Percentiles rank a stretch among this genome's conserved stretches.
phyloP scores from a whole-genome alignment of 306 rosid species.

The Vicia villosa region DNA sequence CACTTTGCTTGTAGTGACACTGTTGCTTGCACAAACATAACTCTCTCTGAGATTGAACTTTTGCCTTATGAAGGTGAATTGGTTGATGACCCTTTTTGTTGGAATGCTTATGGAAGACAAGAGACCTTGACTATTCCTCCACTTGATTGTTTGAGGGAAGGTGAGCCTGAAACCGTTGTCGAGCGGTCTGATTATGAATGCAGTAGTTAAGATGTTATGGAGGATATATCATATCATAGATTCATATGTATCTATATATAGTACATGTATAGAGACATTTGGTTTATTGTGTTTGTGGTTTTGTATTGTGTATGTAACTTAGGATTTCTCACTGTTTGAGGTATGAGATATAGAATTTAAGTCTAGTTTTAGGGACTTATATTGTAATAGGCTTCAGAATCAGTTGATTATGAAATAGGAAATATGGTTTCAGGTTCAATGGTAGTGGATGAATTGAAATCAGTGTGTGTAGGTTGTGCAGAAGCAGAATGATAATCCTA shows the following conservation, averaged over 20 bases:
- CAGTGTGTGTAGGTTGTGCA: too few relatives aligned
- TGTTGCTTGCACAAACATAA: constrained; percentile 82
- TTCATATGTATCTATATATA: not conserved
- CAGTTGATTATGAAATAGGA: not conserved
- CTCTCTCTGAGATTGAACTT: constrained; percentile 84
- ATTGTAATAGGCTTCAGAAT: constrained; percentile 41
- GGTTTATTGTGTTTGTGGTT: constrained; percentile 30
- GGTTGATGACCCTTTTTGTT: constrained; percentile 86
- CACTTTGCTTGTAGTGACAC: constrained; percentile 95
- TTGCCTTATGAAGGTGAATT: constrained; percentile 75
- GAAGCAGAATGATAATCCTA: too few relatives aligned
- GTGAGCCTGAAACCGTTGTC: constrained; percentile 50
- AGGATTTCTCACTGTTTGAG: constrained; percentile 54
- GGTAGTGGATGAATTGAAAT: too few relatives aligned
- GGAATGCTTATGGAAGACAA: constrained; percentile 91
- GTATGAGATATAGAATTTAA: constrained; percentile 36
- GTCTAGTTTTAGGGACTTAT: constrained; percentile 38
- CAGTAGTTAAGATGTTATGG: constrained; percentile 3
- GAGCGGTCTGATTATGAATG: constrained; percentile 61
- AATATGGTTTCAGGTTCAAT: too few relatives aligned
- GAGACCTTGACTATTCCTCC: constrained; percentile 88
- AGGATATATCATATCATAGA: not conserved
- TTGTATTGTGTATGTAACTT: constrained; percentile 32
- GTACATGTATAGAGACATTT: constrained; percentile 34
- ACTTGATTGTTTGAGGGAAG: constrained; percentile 77